Evolutionary conservation across 495 filamentous ascomycete species (phyloP), one percentile per base, ranked within the genome.

Genomic region (Lophium mytilinum): DNA sequence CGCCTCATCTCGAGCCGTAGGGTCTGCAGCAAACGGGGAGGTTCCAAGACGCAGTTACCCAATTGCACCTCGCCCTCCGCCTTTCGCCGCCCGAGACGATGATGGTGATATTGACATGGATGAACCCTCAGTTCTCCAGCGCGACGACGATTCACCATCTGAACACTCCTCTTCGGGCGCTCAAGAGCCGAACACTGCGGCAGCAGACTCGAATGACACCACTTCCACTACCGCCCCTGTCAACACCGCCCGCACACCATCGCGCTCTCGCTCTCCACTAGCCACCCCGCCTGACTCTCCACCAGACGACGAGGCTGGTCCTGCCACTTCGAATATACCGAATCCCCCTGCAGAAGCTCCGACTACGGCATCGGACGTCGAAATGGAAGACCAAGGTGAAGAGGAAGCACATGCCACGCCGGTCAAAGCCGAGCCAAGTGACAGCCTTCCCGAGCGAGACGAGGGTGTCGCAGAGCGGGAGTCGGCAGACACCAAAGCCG

Each of bases 81-180:
- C 56, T 15, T 56, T 36, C 14, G 49, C 41, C 9, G 24, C 50
- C 9, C 58, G 55, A 3, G 64, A 66, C 37, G 60, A 63, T 15
- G 64, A 66, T 37, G 64, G 57, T 9, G 64, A 66, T 50, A 45
- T 66, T 24, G 60, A 63, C 5, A 66, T 66, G 64, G 63, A 60
- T 10, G 55, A 47, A 15, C 18, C 53, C 18, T n/a, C 41, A 34
- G 18, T 50, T 37, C 33, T 49, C 4, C 12, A 36, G 45, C 45
- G 30, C n/a, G 36, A 11, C 10, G n/a, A 39, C 10, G 37, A 9
- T 49, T 37, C 21, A 18, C 34, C 35, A 9, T 9, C 39, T 33
- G 8, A 35, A 11, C 34, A 11, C 15, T 50, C 15, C n/a, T 12
- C 15, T 24, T 24, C 45, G 15, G 45, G 17, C 0, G 45, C 41